Evolutionary conservation across 2,329 filamentous ascomycete species (phyloP).

Genomic region (Colletotrichum theobromicola): DNA sequence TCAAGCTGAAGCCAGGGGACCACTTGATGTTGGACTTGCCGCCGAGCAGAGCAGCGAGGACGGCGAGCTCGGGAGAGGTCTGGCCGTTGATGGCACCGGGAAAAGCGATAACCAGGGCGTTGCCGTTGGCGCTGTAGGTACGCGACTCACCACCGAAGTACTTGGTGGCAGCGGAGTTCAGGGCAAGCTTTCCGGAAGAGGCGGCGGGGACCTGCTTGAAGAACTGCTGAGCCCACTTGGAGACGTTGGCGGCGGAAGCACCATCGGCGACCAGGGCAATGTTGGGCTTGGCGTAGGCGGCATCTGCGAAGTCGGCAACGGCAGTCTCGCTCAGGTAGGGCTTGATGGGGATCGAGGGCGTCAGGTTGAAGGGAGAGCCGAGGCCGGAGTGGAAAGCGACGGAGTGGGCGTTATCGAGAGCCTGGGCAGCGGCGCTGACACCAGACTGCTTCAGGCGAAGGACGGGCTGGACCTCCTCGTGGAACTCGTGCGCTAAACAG

Average conservation of each 20-base stretch:
- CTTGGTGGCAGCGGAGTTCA: conserved; percentile 72
- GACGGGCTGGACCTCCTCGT: conserved; percentile 82
- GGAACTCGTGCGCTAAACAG: conserved; percentile 79
- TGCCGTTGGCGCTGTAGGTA: conserved; percentile 76
- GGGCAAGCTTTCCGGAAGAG: conserved; percentile 54
- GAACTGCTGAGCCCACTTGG: conserved; percentile 93
- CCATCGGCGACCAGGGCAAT: conserved; percentile 92
- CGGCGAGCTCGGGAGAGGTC: conserved; percentile 88
- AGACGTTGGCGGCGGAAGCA: conserved; percentile 74
- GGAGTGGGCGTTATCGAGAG: conserved; percentile 84
- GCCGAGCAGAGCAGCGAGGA: conserved; percentile 88
- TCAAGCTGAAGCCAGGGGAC: conserved; percentile 89
- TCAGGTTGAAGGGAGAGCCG: conserved; percentile 77
- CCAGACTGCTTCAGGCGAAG: conserved; percentile 77
- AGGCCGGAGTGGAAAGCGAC: conserved; percentile 94
- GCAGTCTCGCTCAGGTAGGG: conserved; percentile 82
- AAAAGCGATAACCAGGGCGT: conserved; percentile 90
- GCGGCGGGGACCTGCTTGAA: conserved; percentile 74
- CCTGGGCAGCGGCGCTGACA: conserved; percentile 70
- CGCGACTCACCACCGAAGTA: conserved; percentile 97
- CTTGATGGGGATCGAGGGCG: conserved; percentile 72
- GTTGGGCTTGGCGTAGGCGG: conserved; percentile 87
- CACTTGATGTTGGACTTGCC: conserved; percentile 94
- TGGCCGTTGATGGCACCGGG: conserved; percentile 81
- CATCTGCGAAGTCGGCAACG: conserved; percentile 76